These are phyloP conservation scores for Ambrosiella xylebori DNA, from an alignment of 2,329 filamentous ascomycete genomes.

Conservation along the genomic window DNA sequence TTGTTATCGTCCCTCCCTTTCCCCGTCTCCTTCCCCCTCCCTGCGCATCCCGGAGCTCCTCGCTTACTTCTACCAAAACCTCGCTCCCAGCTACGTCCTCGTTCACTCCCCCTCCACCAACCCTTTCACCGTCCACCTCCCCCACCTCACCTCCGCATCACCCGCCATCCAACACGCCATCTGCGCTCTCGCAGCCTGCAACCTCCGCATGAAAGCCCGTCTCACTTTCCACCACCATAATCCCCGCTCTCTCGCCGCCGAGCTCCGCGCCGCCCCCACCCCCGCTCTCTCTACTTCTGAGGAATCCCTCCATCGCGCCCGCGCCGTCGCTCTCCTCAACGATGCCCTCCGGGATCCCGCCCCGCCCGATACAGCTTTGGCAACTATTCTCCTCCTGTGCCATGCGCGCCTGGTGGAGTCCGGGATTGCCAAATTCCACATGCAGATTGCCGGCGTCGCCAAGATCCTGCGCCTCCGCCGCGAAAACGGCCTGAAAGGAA, in stretches of 20 bases:
- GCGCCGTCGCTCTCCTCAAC: slow-evolving; percentile 71
- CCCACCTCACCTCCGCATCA: slow-evolving; percentile 60
- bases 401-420: slow-evolving; percentile 90
- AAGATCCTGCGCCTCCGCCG: slow-evolving; percentile 44
- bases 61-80: slow-evolving; percentile 71
- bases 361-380: slow-evolving; percentile 69
- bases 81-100: slow-evolving; percentile 80
- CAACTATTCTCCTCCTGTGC: slow-evolving; percentile 72
- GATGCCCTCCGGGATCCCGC: slow-evolving; percentile 61
- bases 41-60: background rate
- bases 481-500: too few relatives aligned
- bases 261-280: slow-evolving; percentile 21
- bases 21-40: background rate
- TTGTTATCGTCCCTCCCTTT: background rate
- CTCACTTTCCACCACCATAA: slow-evolving; percentile 40
- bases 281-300: slow-evolving; percentile 25
- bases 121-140: slow-evolving; percentile 69
- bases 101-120: slow-evolving; percentile 66
- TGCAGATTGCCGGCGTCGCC: slow-evolving; percentile 82
- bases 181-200: slow-evolving; percentile 75
- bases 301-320: slow-evolving; percentile 61
- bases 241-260: slow-evolving; percentile 31
- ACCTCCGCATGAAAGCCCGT: slow-evolving; percentile 68
- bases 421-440: slow-evolving; percentile 81
- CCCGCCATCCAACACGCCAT: slow-evolving; percentile 83